Base-by-base conservation (phyloP, 73 alveolate genomes). In the Blepharisma stoltei region DNA sequence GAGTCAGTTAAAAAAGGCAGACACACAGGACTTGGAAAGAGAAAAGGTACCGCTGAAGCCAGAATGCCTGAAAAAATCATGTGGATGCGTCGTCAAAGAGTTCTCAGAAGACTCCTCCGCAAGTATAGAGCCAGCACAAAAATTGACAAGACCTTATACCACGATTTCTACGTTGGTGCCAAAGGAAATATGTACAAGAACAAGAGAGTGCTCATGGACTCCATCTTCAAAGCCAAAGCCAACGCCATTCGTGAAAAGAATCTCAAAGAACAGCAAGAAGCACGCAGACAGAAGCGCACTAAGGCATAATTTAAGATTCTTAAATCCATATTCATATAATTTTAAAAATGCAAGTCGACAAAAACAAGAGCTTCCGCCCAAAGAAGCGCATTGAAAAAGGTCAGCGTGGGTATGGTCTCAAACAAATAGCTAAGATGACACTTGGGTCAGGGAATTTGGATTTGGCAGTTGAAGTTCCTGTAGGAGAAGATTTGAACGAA, bases 21-120 rank as follows among this genome's bases (percentile, higher is more conserved):
- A 92, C 99, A 96, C 94, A 86, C 92, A 60, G 99, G 99, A 55
- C 80, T 89, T 78, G 99, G 99, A 75, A 96, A 94, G 87, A 94
- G 99, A 87, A 86, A 88, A 90, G 98, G 99, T 78, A 87, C 97
- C 82, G 84, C 89, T 82, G 96, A 92, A 88, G 98, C 98, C 67
- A 92, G 99, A 83, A 96, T 96, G 99, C 99, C 99, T 18, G 73
- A 79, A 46, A 96, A 96, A 87, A 94, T 94, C 77, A 82, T 94
- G 70, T 93, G 98, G 97, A 87, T 90, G 85, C 83, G 97, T 81
- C 83, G 97, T 71, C 91, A 90, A 82, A 87, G 97, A 87, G 93
- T 89, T 37, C 81, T 90, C 82, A 90, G 97, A 87, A 83, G 97
- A 83, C 91, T 90, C 78, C 93, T 90, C 82, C 81, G 81, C 54